Base-by-base conservation (phyloP, 768 basidiomycete species). In the Amanita rubescens region DNA sequence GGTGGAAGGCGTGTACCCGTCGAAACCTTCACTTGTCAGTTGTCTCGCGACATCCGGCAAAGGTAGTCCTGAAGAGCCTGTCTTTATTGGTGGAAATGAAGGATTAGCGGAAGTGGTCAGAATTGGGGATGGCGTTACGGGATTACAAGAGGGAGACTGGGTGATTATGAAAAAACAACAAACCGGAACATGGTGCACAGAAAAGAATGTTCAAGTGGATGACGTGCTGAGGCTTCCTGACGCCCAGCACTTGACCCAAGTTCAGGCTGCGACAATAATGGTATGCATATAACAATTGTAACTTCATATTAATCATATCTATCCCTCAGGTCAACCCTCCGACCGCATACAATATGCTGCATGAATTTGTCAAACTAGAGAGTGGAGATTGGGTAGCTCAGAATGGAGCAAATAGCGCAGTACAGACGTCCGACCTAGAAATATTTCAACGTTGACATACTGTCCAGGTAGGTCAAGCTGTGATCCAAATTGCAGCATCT, bases 371-470 rank as follows among this genome's bases (percentile, higher is more conserved):
- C 5, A 59, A 73, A 33, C 75, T 92, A 39, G 57, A 78, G 48
- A 71, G 75, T 45, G 90, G 85, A 3, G 87, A 90, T 44, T 93
- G 85, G 85, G 74, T 94, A 14, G 64, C 94, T 10, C 91, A 94
- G 66, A 94, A 93, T 57, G 91, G 89, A 24, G 84, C 83, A 17
- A 94, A 94, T 60, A 87, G 87, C 59, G 86, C 87, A 17, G 90
- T 90, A 54, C 43, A 11, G 39, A 32, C 45, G 82, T 68, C 14
- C 49, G 20, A 50, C 10, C n/a, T 9, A 32, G 43, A 49, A n/a
- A 14, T 45, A 30, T 11, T 17, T 37, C 14, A 32, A 45, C 25
- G 3, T 11, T 45, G 15, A 61, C 47, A 57, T 7, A 12, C 33
- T 51, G 41, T 45, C 15, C 52, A 87, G 85, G 85, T 88, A 12